Conservation (phyloP, 2,329 filamentous ascomycete genomes). For the Epichloe sp. region DNA sequence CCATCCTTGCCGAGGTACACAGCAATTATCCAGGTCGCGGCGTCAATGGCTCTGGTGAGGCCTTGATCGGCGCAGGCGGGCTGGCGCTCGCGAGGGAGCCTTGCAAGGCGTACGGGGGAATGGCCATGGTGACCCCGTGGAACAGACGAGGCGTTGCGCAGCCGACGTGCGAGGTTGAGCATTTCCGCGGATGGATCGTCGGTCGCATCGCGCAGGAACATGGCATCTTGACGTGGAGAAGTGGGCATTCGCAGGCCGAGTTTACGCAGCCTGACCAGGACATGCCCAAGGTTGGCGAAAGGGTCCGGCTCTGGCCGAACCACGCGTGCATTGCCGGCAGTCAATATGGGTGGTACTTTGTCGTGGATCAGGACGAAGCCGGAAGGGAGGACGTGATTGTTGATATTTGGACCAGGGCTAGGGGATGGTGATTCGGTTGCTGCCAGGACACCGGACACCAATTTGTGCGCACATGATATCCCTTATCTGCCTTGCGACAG, state of each 20-base stretch:
- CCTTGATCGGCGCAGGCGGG: slow-evolving; percentile 53
- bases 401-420: slow-evolving; percentile 51
- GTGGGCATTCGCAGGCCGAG: slow-evolving; percentile 17
- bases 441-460: no score
- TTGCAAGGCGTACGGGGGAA: slow-evolving; percentile 58
- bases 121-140: slow-evolving; percentile 57
- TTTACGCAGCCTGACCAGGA: slow-evolving; percentile 7
- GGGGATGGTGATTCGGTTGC: slow-evolving; percentile 12
- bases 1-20: slow-evolving; percentile 58
- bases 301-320: slow-evolving; percentile 63
- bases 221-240: slow-evolving; percentile 50
- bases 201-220: slow-evolving; percentile 67
- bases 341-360: slow-evolving; percentile 58
- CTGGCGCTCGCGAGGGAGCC: slow-evolving; percentile 63
- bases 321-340: slow-evolving; percentile 68
- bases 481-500: no score
- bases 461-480: no score
- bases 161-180: slow-evolving; percentile 18
- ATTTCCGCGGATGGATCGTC: slow-evolving; percentile 50
- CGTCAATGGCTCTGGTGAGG: slow-evolving; percentile 38
- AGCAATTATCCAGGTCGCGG: slow-evolving; percentile 52
- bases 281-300: slow-evolving; percentile 46
- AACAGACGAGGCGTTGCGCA: slow-evolving; percentile 16
- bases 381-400: slow-evolving; percentile 46
- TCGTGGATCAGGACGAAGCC: slow-evolving; percentile 50